Percentiles rank a stretch among this genome's conserved stretches.
These are phyloP conservation scores for Aechmea fasciata DNA, from an alignment of 176 grass and related monocot genomes.

Conservation along the genomic window DNA sequence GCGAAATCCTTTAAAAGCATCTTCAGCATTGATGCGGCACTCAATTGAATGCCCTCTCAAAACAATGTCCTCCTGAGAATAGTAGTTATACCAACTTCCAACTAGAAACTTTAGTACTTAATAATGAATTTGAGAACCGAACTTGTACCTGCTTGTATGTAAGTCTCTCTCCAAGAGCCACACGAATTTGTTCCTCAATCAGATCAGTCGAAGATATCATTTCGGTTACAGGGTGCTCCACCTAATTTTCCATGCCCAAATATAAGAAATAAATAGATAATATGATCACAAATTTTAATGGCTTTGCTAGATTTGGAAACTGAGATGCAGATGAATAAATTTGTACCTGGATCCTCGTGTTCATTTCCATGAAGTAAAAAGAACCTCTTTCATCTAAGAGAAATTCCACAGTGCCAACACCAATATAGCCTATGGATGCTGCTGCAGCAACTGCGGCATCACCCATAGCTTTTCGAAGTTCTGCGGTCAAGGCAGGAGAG, in stretches of 20 bases:
- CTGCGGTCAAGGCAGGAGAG: constrained; percentile 38
- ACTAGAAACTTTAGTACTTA: background rate
- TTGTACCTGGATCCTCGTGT: constrained; percentile 46
- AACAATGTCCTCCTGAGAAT: constrained; percentile 42
- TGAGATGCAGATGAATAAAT: background rate
- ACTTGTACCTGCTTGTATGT: constrained; percentile 34
- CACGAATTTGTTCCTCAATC: constrained; percentile 42
- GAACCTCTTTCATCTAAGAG: constrained; percentile 41
- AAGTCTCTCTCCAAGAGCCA: constrained; percentile 41
- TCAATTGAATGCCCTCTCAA: constrained; percentile 51
- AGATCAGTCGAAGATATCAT: constrained; percentile 50
- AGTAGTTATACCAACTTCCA: background rate
- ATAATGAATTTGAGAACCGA: background rate
- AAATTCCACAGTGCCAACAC: constrained; percentile 55
- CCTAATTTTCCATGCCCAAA: constrained; percentile 17
- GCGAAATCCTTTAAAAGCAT: constrained; percentile 48
- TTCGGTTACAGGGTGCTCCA: constrained; percentile 48
- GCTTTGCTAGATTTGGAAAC: background rate
- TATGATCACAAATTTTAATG: constrained; percentile 3
- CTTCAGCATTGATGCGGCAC: constrained; percentile 52
- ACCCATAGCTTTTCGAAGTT: constrained; percentile 45
- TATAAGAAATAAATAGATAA: background rate
- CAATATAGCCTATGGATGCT: constrained; percentile 37
- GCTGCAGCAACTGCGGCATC: constrained; percentile 44
- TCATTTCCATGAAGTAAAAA: constrained; percentile 59